These are phyloP conservation scores for Cicer cuneatum DNA, from an alignment of 306 rosid species.

Conservation along the genomic window DNA sequence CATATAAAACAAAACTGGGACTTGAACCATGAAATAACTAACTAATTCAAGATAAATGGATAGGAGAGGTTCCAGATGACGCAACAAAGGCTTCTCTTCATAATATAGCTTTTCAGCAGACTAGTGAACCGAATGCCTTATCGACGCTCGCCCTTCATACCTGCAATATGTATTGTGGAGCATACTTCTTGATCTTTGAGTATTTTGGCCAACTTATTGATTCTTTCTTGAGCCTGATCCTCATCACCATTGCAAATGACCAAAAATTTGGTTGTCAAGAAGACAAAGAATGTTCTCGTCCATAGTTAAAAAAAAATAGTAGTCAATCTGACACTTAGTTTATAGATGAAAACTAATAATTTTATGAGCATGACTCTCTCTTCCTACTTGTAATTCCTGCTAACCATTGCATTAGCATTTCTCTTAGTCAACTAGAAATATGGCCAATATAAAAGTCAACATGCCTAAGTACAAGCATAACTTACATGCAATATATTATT, in stretches of 20 bases:
- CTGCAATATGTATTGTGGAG: conserved; percentile 66
- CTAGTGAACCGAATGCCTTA: conserved; percentile 99
- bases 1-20: conserved; percentile 33
- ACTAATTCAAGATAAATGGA: conserved; percentile 99
- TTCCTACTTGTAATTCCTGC: background rate
- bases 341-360: too few relatives aligned
- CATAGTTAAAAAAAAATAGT: conserved; percentile 20
- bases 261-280: conserved; percentile 46
- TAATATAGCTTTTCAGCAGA: conserved; percentile 73
- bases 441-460: conserved; percentile 33
- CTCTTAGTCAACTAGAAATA: background rate
- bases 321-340: too few relatives aligned
- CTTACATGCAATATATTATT: too few relatives aligned
- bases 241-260: conserved; percentile 86
- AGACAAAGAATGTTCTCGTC: conserved; percentile 27
- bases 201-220: conserved; percentile 85
- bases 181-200: conserved; percentile 83
- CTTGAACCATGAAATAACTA: conserved; percentile 50
- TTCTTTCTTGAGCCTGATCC: too few relatives aligned
- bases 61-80: conserved; percentile 96
- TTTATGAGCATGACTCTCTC: too few relatives aligned
- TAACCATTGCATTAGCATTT: background rate
- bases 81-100: conserved; percentile 89
- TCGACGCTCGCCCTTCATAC: conserved; percentile 97
- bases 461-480: conserved; percentile 28